Evolutionary conservation across 768 basidiomycete species (phyloP).

Genomic region (Phylloporus scabripes): DNA sequence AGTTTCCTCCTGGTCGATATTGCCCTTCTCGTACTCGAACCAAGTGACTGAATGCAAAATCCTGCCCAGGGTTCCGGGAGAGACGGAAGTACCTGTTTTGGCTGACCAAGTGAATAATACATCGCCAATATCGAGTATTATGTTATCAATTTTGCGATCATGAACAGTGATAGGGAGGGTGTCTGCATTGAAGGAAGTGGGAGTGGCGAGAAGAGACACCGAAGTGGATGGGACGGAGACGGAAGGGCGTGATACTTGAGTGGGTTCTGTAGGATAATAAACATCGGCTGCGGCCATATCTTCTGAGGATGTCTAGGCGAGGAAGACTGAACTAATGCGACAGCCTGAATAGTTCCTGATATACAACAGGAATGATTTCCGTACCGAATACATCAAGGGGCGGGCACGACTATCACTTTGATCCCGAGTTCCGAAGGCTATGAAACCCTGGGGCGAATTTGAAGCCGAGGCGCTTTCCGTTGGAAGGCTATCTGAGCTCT

Average conservation of each 20-base stretch:
- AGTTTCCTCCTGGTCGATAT: slow-evolving; percentile 6
- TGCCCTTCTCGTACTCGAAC: slow-evolving; percentile 23
- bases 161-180: neutral
- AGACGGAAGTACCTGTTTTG: slow-evolving; percentile 14
- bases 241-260: neutral
- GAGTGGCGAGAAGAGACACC: slow-evolving; percentile 1
- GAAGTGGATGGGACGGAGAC: neutral
- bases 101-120: slow-evolving; percentile 21
- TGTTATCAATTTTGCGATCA: slow-evolving; percentile 18
- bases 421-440: no score
- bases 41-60: slow-evolving; percentile 15
- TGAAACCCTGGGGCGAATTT: no score
- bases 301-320: no score
- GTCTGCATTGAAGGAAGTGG: slow-evolving; percentile 1
- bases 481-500: no score
- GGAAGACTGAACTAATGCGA: no score
- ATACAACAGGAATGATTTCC: no score
- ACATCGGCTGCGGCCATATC: no score
- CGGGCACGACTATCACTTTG: no score
- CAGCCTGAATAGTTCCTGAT: no score
- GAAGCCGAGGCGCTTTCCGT: no score
- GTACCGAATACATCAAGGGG: no score
- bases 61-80: slow-evolving; percentile 5
- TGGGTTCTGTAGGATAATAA: neutral
- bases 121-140: slow-evolving; percentile 19